These are phyloP conservation scores for Beauveria asiatica DNA, from an alignment of 2,329 filamentous ascomycete genomes.

Conservation along the genomic window DNA sequence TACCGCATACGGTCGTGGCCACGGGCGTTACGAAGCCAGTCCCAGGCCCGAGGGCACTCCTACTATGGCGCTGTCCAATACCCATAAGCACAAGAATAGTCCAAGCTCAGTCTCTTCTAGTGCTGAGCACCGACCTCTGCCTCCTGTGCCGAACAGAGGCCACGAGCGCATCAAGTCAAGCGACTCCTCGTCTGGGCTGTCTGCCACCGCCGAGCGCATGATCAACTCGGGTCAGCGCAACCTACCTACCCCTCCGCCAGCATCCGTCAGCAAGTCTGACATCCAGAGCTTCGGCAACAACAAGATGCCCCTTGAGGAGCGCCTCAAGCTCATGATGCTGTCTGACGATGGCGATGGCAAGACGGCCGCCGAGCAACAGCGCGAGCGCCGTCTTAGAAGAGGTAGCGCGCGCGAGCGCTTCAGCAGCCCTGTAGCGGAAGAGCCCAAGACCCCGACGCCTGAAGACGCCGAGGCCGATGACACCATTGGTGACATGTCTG, in stretches of 20 bases:
- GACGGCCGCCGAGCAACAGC: slow-evolving; percentile 55
- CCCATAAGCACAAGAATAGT: slow-evolving; percentile 46
- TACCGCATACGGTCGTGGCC: slow-evolving; percentile 37
- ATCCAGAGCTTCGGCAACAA: slow-evolving; percentile 65
- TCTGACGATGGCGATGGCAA: slow-evolving; percentile 54
- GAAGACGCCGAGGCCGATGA: slow-evolving; percentile 48
- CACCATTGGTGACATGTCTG: slow-evolving; percentile 50
- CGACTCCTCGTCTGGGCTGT: slow-evolving; percentile 52
- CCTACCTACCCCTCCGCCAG: slow-evolving; percentile 65
- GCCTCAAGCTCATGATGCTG: slow-evolving; percentile 81
- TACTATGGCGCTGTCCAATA: slow-evolving; percentile 34
- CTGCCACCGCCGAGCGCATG: slow-evolving; percentile 64
- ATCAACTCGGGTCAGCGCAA: slow-evolving; percentile 53
- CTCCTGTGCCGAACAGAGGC: slow-evolving; percentile 61
- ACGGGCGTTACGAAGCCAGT: slow-evolving; percentile 53
- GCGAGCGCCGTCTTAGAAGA: slow-evolving; percentile 60
- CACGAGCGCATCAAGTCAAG: slow-evolving; percentile 30
- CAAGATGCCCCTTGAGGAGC: slow-evolving; percentile 78
- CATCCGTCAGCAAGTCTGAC: slow-evolving; percentile 62
- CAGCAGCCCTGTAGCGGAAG: slow-evolving; percentile 34
- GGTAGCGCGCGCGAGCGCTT: slow-evolving; percentile 44
- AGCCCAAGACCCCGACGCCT: slow-evolving; percentile 12
- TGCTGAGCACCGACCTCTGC: slow-evolving; percentile 74
- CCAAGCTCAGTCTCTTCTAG: slow-evolving; percentile 71
- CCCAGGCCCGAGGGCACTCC: slow-evolving; percentile 51